These are phyloP conservation scores for Lactarius deliciosus DNA, from an alignment of 768 basidiomycete genomes.

Conservation along the genomic window DNA sequence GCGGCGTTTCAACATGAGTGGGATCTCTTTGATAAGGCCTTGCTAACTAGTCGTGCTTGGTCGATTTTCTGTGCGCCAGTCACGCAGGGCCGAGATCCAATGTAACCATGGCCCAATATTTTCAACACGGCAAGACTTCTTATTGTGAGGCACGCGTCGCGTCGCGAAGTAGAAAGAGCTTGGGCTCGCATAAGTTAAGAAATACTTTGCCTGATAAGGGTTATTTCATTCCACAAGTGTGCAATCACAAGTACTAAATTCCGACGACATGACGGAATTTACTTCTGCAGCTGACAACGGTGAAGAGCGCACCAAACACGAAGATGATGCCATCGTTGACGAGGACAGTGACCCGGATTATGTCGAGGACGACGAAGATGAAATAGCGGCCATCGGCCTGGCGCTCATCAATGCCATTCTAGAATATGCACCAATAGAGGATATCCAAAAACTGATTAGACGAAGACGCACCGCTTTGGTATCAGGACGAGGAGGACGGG, in stretches of 20 bases:
- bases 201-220: background rate
- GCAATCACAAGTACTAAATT: background rate
- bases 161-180: too few species aligned
- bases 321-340: background rate
- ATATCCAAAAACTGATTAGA: constrained; percentile 53
- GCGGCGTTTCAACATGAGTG: constrained; percentile 68
- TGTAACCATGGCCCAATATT: too few species aligned
- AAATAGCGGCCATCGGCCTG: constrained; percentile 48
- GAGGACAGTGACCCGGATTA: constrained; percentile 26
- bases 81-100: constrained; percentile 1
- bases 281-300: background rate
- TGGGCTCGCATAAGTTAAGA: background rate
- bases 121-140: too few species aligned
- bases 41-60: constrained; percentile 54
- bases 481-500: constrained; percentile 73
- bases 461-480: constrained; percentile 83
- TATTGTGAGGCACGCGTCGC: constrained; percentile 59
- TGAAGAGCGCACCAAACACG: background rate
- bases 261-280: background rate
- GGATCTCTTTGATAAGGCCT: constrained; percentile 62
- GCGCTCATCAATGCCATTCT: constrained; percentile 61
- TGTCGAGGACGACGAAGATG: constrained; percentile 29
- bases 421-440: constrained; percentile 43
- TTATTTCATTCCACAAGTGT: background rate
- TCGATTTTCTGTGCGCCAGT: constrained; percentile 38